Percentiles rank a stretch among this genome's conserved stretches.
Evolutionary conservation across 352 stramenopile genomes (phyloP).

Genomic region (Globisporangium nagaii): DNA sequence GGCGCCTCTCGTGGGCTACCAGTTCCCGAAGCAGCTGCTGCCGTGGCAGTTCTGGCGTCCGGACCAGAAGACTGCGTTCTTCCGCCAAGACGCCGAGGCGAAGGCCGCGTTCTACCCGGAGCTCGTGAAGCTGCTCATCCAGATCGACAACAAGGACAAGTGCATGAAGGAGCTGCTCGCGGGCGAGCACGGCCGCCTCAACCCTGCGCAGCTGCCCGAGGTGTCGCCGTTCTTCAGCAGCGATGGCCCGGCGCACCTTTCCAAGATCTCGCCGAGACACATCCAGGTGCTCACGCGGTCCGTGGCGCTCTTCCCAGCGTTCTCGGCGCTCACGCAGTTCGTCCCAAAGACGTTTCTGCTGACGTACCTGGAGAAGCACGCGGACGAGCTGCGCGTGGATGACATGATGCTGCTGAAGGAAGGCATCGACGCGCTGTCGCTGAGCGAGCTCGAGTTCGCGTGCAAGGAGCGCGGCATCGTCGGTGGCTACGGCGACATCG

Average conservation of each 20-base stretch:
- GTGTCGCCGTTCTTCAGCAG: conserved; percentile 58
- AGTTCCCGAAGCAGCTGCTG: conserved; percentile 81
- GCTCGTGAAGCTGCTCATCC: conserved; percentile 45
- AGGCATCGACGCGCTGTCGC: conserved; percentile 60
- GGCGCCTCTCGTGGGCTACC: conserved; percentile 71
- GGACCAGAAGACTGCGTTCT: conserved; percentile 81
- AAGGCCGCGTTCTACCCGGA: conserved; percentile 55
- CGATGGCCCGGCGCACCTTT: conserved; percentile 34
- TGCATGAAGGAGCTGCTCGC: conserved; percentile 44
- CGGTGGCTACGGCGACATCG: conserved; percentile 60
- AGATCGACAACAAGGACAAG: conserved; percentile 59
- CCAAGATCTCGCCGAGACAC: conserved; percentile 38
- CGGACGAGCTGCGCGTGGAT: conserved; percentile 62
- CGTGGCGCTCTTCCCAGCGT: conserved; percentile 49
- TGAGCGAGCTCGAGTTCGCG: conserved; percentile 84
- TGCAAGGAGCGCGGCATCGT: conserved; percentile 74
- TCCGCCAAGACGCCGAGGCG: conserved; percentile 50
- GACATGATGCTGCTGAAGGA: conserved; percentile 66
- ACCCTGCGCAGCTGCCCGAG: conserved; percentile 52
- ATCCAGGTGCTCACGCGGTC: conserved; percentile 50
- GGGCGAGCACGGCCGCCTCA: conserved; percentile 15
- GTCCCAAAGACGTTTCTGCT: conserved; percentile 32
- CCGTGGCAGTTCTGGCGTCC: conserved; percentile 85
- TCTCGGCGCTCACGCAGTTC: conserved; percentile 45
- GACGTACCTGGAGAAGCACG: conserved; percentile 44